Base-by-base conservation (phyloP, 495 filamentous ascomycete species). In the Talaromyces trachyspermus region DNA sequence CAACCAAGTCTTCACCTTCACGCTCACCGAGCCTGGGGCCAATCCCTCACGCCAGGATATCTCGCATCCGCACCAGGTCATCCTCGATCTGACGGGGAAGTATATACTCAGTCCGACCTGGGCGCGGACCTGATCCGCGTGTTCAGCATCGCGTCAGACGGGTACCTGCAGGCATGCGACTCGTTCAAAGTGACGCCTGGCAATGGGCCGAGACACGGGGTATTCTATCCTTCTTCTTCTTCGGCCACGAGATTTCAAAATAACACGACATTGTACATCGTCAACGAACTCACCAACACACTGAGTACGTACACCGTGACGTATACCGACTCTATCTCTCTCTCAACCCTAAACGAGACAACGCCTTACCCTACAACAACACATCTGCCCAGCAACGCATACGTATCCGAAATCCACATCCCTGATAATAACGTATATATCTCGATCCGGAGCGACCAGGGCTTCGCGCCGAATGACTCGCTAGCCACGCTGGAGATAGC, bases 111-210 rank as follows among this genome's bases (percentile, higher is more conserved):
- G 6, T 83, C 86, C 8, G 86, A 91, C 48, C 68, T 91, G 5
- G 85, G 86, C 40, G 71, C 80, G 14, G 86, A 91, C 54, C 54
- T 82, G n/a, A 50, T 89, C 35, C 80, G 78, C 45, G 62, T 88
- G n/a, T n/a, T n/a, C n/a, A n/a, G n/a, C 49, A 56, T 77, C 49
- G 35, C 49, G 0, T 25, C 18, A 0, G 22, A 42, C 22, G 39
- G 39, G 4, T 25, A 20, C 1, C 7, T 42, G 22, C 23, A n/a
- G 2, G 39, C 23, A 18, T 42, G 39, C 23, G 23, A 42, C 1
- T 12, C 39, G 41, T 36, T 23, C 24, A 46, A 33, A 42, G 26
- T 23, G 5, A 26, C 22, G 5, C 56, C 72, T n/a, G 79, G 76
- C 2, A 72, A 72, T 23, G 83, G 83, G 0, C 83, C 83, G 0